Evolutionary conservation across 192 early-diverging fungal genomes (phyloP).

Genomic region (Coemansia asiatica): DNA sequence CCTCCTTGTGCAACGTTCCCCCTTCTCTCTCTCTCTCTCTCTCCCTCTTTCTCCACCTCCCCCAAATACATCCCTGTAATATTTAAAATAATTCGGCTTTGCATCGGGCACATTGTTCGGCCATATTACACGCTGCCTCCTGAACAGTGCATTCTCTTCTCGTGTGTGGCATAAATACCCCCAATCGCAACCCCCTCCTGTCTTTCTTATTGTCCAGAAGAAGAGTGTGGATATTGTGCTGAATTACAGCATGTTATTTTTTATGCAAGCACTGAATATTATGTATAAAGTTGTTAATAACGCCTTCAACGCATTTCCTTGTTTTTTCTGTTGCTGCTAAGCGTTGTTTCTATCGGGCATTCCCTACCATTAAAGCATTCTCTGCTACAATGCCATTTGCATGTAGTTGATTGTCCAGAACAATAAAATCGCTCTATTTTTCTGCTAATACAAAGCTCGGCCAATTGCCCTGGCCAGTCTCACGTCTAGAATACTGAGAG

Average conservation of each 20-base stretch:
- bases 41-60: not conserved
- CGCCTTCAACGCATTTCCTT: not conserved
- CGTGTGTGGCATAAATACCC: not conserved
- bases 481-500: not conserved
- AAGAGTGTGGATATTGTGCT: not conserved
- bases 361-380: not conserved
- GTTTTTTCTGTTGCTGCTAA: not conserved
- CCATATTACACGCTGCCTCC: conserved; percentile 3
- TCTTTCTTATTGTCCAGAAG: not conserved
- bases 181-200: not conserved
- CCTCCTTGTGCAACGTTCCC: not conserved
- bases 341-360: not conserved
- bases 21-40: too few relatives aligned
- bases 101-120: conserved; percentile 4
- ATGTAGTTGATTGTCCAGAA: not conserved
- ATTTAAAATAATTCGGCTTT: not conserved
- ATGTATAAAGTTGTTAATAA: not conserved
- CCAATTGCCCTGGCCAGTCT: not conserved
- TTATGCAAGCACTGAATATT: not conserved
- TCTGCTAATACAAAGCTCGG: not conserved
- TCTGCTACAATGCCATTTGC: not conserved
- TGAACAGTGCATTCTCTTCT: not conserved
- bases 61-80: not conserved
- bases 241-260: not conserved
- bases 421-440: not conserved